Base-by-base conservation (phyloP, 177 flowering plant genomes). In the Vitis hybrid region DNA sequence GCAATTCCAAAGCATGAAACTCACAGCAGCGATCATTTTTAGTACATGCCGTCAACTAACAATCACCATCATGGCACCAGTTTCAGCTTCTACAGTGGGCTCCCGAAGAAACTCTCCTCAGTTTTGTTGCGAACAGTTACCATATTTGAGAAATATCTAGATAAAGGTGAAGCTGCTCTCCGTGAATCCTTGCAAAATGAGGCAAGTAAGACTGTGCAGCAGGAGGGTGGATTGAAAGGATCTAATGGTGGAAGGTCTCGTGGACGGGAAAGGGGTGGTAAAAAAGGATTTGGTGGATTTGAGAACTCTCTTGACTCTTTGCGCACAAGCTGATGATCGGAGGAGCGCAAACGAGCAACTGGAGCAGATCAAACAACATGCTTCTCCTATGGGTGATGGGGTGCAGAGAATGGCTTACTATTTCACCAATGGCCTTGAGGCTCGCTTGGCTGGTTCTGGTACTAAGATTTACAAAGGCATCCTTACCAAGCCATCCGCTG, bases 361-460 rank as follows among this genome's bases (percentile, higher is more conserved):
- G 20, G 20, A 19, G 20, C 20, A 19, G 20, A 19, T 19, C 20
- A 19, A 19, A 19, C 20, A 19, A 19, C 20, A 19, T 19, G 20
- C 20, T 19, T 19, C 20, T 19, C 20, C 20, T 19, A 19, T 19
- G 20, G 20, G 20, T 19, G 20, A 86, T 78, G 91, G 87, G 12
- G 81, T 81, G 82, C 89, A 87, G 70, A 80, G 89, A 68, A 63
- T 84, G 66, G 89, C 88, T 8, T 80, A 77, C 61, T 82, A 80
- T 66, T 85, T 87, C 73, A 85, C 86, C 2, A 61, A 80, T 66
- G 91, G 85, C 16, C 86, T 87, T 16, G 88, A 87, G 73, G 87
- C 89, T 49, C 88, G 91, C 3, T 48, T 84, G 59, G 84, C 86
- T 69, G 91, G 91, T 0, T 72, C 77, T 5, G 88, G 85, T 15